Evolutionary conservation across 202 grass and related monocot species (phyloP).

Genomic region (Panicum virgatum): DNA sequence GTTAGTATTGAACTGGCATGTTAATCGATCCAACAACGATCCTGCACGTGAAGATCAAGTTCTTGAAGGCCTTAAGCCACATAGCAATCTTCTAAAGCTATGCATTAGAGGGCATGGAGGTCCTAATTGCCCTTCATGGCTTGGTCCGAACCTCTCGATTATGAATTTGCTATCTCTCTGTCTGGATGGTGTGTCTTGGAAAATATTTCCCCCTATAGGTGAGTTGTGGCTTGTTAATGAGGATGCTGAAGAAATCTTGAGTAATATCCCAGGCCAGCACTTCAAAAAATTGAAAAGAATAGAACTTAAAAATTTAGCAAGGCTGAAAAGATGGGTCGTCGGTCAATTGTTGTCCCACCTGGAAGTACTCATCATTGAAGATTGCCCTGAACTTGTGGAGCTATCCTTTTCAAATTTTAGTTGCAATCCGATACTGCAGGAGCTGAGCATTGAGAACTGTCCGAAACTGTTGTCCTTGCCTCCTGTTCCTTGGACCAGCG

Average conservation of each 20-base stretch:
- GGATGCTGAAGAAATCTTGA: neutral
- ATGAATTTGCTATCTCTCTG: neutral
- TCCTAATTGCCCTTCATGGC: neutral
- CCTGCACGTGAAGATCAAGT: neutral
- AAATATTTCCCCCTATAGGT: neutral
- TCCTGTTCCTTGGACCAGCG: slow-evolving; percentile 4
- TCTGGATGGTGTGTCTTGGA: neutral
- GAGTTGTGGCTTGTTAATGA: neutral
- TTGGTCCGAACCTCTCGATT: neutral
- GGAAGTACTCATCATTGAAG: neutral
- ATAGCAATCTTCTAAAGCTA: neutral
- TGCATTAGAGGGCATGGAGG: slow-evolving; percentile 8
- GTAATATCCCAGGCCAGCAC: no score
- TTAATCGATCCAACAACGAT: neutral
- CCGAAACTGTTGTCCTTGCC: neutral
- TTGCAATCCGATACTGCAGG: neutral
- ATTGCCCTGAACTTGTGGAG: neutral
- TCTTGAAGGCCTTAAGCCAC: neutral
- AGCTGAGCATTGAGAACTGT: rapidly evolving
- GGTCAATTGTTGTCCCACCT: neutral
- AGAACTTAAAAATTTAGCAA: neutral
- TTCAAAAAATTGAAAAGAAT: neutral
- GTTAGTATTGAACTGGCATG: neutral
- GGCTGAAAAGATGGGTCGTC: neutral
- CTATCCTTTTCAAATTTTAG: neutral